A percentile compares a stretch with the other conserved stretches of the same genome.
These are phyloP conservation scores for Sugiyamaella castrensis DNA, from an alignment of 1,139 yeast species.

Conservation along the genomic window DNA sequence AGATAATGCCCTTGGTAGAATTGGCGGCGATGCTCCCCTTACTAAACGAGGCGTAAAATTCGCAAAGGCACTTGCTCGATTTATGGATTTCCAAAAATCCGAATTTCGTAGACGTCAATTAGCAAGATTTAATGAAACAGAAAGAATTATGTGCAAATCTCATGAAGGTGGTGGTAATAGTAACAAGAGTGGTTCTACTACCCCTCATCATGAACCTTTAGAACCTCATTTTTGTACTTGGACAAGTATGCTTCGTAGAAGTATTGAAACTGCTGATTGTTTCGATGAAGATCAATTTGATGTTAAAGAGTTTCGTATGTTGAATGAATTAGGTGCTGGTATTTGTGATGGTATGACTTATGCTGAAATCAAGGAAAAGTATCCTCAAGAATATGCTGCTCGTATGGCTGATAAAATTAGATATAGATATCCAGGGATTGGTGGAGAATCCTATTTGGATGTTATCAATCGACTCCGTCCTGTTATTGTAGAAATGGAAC, in stretches of 20 bases:
- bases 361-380: slow-evolving; percentile 65
- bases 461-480: slow-evolving; percentile 89
- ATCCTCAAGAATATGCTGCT: slow-evolving; percentile 76
- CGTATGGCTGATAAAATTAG: slow-evolving; percentile 72
- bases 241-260: slow-evolving; percentile 82
- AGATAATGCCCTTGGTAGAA: slow-evolving; percentile 77
- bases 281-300: slow-evolving; percentile 70
- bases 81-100: slow-evolving; percentile 68
- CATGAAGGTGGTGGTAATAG: slow-evolving; percentile 24
- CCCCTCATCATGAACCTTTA: slow-evolving; percentile 45
- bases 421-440: slow-evolving; percentile 92
- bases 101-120: slow-evolving; percentile 67
- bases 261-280: slow-evolving; percentile 71
- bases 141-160: slow-evolving; percentile 31
- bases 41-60: slow-evolving; percentile 78
- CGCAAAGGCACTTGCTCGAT: slow-evolving; percentile 65
- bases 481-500: slow-evolving; percentile 85
- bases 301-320: slow-evolving; percentile 85
- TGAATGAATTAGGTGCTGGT: slow-evolving; percentile 92
- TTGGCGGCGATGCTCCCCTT: slow-evolving; percentile 88
- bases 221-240: slow-evolving; percentile 82
- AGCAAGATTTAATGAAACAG: slow-evolving; percentile 47
- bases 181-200: slow-evolving; percentile 30
- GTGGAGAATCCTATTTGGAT: slow-evolving; percentile 95
- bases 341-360: slow-evolving; percentile 90